phyloP scores from a whole-genome alignment of 495 filamentous ascomycete genomes.

The Talaromyces stipitatus region DNA sequence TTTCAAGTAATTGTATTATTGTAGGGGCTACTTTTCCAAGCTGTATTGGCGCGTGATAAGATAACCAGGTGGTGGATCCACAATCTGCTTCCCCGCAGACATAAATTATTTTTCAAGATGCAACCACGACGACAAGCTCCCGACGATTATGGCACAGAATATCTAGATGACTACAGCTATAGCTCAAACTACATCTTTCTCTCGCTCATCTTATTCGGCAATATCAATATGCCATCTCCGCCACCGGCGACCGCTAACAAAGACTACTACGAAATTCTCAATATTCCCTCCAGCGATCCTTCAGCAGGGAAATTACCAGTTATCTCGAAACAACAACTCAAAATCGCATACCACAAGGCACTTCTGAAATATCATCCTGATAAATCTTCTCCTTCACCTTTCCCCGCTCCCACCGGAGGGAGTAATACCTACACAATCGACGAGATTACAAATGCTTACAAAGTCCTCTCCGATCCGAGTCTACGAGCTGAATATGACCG shows the following conservation, averaged over 20 bases:
- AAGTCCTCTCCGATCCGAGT: conserved; percentile 52
- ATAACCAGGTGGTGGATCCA: not conserved
- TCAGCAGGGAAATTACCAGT: conserved; percentile 2
- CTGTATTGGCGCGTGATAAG: no score
- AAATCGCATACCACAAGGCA: conserved; percentile 70
- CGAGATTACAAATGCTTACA: conserved; percentile 71
- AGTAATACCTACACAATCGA: conserved; percentile 71
- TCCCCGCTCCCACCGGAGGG: conserved; percentile 70
- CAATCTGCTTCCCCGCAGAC: not conserved
- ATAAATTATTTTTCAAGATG: not conserved
- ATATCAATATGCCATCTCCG: not conserved
- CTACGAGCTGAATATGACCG: conserved; percentile 61
- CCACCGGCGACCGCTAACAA: not conserved
- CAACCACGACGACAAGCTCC: not conserved
- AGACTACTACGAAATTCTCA: conserved; percentile 46
- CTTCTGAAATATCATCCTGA: conserved; percentile 78
- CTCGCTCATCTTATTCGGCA: not conserved
- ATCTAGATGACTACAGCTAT: not conserved
- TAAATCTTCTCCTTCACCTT: conserved; percentile 73
- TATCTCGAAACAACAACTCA: conserved; percentile 46
- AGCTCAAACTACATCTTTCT: not conserved
- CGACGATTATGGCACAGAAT: not conserved
- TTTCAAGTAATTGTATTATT: not conserved
- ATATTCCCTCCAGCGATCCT: conserved; percentile 29
- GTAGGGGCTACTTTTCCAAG: no score